Evolutionary conservation across 805 yeast genomes (phyloP).

Genomic region (Suhomyces xylopsoci): DNA sequence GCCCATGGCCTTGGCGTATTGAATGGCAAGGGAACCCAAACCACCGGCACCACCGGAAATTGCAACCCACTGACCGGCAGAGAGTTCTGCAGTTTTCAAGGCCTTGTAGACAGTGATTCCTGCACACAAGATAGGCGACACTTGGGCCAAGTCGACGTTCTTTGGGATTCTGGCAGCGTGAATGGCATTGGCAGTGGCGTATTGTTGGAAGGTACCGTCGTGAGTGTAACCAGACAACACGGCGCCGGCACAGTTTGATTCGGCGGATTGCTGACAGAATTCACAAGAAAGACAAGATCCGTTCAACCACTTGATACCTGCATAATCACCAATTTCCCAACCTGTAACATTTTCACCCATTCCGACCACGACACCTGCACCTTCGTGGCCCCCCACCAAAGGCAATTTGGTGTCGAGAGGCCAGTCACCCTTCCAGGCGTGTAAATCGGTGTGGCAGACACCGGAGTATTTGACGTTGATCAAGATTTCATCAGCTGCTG

Average conservation of each 20-base stretch:
- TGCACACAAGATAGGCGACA: constrained; percentile 85
- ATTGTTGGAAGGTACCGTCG: constrained; percentile 90
- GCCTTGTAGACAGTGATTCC: constrained; percentile 93
- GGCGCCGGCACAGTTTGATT: constrained; percentile 68
- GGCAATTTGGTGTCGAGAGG: constrained; percentile 73
- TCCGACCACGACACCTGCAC: constrained; percentile 83
- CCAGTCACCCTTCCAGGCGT: constrained; percentile 95
- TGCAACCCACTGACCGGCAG: constrained; percentile 74
- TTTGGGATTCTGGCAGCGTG: constrained; percentile 80
- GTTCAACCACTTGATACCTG: constrained; percentile 84
- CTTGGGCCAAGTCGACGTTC: constrained; percentile 69
- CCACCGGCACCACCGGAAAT: constrained; percentile 82
- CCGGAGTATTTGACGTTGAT: constrained; percentile 84
- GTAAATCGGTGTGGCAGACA: constrained; percentile 92
- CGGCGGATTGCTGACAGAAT: constrained; percentile 62
- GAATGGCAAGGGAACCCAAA: constrained; percentile 70
- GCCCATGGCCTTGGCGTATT: constrained; percentile 78
- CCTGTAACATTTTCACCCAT: constrained; percentile 65
- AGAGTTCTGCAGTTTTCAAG: constrained; percentile 68
- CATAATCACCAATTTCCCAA: constrained; percentile 75
- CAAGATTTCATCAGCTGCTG: constrained; percentile 73
- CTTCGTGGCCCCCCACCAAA: constrained; percentile 86
- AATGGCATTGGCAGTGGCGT: constrained; percentile 82
- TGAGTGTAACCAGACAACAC: constrained; percentile 76
- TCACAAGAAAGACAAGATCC: constrained; percentile 77